phyloP scores from a whole-genome alignment of 768 basidiomycete genomes.

The Phylloporus sp. region DNA sequence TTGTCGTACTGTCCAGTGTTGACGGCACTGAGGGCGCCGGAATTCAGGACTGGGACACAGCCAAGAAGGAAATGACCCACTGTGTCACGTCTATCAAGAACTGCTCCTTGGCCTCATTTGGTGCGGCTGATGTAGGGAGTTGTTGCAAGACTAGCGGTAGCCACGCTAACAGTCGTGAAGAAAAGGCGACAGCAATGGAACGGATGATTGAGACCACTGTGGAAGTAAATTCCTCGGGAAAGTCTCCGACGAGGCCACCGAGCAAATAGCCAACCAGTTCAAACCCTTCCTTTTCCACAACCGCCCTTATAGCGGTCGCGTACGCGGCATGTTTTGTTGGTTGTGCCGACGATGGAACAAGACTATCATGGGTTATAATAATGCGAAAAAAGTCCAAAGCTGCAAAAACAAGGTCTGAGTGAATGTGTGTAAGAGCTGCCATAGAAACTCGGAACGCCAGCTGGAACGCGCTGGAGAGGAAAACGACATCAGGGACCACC shows the following conservation, averaged over 20 bases:
- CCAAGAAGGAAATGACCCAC: slow-evolving; percentile 44
- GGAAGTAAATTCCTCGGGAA: slow-evolving; percentile 80
- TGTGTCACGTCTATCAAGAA: slow-evolving; percentile 72
- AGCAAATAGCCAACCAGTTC: slow-evolving; percentile 67
- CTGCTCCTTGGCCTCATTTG: slow-evolving; percentile 61
- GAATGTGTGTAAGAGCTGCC: slow-evolving; percentile 76
- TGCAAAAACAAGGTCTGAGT: slow-evolving; percentile 77
- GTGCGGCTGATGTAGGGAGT: slow-evolving; percentile 56
- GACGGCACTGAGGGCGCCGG: slow-evolving; percentile 48
- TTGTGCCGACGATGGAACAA: slow-evolving; percentile 44
- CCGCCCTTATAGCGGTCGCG: slow-evolving; percentile 54
- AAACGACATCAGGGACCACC: slow-evolving; percentile 68
- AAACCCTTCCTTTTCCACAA: slow-evolving; percentile 68
- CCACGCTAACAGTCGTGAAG: slow-evolving; percentile 67
- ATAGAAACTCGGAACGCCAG: slow-evolving; percentile 72
- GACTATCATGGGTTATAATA: slow-evolving; percentile 72
- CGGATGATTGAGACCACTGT: slow-evolving; percentile 76
- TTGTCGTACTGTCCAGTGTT: slow-evolving; percentile 67
- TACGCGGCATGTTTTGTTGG: slow-evolving; percentile 63
- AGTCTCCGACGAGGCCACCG: slow-evolving; percentile 77
- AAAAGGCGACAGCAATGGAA: slow-evolving; percentile 62
- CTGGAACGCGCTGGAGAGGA: slow-evolving; percentile 75
- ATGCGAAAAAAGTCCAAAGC: slow-evolving; percentile 76
- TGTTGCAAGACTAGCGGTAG: slow-evolving; percentile 67
- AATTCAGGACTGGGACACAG: not conserved